Percentiles rank a stretch among this genome's conserved stretches.
These are phyloP conservation scores for Musa balbisiana DNA, from an alignment of 202 grass and related monocot genomes.

Conservation along the genomic window DNA sequence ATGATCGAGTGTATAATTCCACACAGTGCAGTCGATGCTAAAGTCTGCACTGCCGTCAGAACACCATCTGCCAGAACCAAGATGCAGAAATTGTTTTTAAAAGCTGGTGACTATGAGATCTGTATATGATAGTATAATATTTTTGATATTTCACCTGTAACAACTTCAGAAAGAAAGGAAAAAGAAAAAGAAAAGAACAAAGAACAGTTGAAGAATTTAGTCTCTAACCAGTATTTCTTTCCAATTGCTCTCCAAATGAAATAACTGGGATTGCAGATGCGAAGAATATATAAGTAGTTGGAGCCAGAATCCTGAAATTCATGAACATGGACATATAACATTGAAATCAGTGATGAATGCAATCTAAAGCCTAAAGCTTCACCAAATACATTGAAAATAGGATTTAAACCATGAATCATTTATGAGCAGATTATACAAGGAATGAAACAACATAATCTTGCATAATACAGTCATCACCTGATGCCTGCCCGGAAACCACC, in stretches of 20 bases:
- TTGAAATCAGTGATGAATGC: background rate
- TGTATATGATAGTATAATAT: background rate
- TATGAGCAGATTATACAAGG: no score
- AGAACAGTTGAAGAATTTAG: background rate
- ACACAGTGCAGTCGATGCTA: slow-evolving; percentile 86
- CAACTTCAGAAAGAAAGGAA: background rate
- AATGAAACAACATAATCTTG: background rate
- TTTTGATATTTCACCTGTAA: background rate
- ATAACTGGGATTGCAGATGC: slow-evolving; percentile 97
- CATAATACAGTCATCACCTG: slow-evolving; percentile 37
- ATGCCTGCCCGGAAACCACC: slow-evolving; percentile 68
- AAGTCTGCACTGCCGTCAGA: slow-evolving; percentile 88
- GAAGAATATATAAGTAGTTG: slow-evolving; percentile 99
- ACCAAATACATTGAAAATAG: background rate
- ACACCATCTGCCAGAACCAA: slow-evolving; percentile 55
- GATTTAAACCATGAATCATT: background rate
- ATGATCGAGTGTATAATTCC: slow-evolving; percentile 88
- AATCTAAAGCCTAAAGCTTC: background rate
- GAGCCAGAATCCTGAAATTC: slow-evolving; percentile 68
- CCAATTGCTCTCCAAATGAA: slow-evolving; percentile 92
- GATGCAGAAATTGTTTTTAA: background rate
- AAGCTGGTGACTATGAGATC: background rate
- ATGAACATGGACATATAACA: background rate
- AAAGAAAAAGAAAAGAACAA: background rate
- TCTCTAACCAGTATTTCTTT: slow-evolving; percentile 70